These are phyloP conservation scores for Rhizophlyctis rosea DNA, from an alignment of 192 early-diverging fungal species.

Conservation along the genomic window DNA sequence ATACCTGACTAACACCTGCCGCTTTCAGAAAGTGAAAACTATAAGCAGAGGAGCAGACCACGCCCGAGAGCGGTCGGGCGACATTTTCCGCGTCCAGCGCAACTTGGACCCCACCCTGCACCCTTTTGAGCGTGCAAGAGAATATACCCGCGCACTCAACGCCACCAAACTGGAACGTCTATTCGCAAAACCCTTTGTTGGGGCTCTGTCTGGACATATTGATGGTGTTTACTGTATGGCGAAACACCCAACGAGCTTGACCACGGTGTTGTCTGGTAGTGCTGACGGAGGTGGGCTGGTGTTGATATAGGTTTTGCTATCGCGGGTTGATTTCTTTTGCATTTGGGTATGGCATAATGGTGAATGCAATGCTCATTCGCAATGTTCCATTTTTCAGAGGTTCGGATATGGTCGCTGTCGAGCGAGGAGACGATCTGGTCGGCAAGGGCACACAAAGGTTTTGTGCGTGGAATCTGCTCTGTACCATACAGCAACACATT, in stretches of 20 bases:
- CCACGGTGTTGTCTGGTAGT: conserved; percentile 80
- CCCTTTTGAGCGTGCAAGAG: conserved; percentile 91
- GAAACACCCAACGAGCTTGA: conserved; percentile 87
- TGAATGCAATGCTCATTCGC: too few relatives aligned
- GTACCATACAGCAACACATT: conserved; percentile 68
- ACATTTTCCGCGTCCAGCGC: conserved; percentile 81
- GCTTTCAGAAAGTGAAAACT: conserved; percentile 85
- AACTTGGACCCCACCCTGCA: conserved; percentile 89
- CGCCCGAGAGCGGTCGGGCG: conserved; percentile 76
- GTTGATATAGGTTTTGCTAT: neutral
- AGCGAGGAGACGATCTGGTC: conserved; percentile 75
- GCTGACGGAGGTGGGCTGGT: conserved; percentile 88
- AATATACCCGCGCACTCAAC: conserved; percentile 94
- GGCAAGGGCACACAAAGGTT: conserved; percentile 68
- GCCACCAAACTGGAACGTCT: conserved; percentile 90
- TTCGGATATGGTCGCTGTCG: conserved; percentile 87
- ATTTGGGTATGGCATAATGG: too few relatives aligned
- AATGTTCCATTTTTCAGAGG: too few relatives aligned
- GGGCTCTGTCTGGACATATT: conserved; percentile 81
- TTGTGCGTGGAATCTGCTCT: conserved; percentile 81
- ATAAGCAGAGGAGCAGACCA: conserved; percentile 79
- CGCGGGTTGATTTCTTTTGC: neutral
- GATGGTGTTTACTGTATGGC: conserved; percentile 95
- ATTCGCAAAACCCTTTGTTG: conserved; percentile 97
- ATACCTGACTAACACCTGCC: too few relatives aligned